Conservation (phyloP, 2,329 filamentous ascomycete genomes). For the Fusarium heterosporum region DNA sequence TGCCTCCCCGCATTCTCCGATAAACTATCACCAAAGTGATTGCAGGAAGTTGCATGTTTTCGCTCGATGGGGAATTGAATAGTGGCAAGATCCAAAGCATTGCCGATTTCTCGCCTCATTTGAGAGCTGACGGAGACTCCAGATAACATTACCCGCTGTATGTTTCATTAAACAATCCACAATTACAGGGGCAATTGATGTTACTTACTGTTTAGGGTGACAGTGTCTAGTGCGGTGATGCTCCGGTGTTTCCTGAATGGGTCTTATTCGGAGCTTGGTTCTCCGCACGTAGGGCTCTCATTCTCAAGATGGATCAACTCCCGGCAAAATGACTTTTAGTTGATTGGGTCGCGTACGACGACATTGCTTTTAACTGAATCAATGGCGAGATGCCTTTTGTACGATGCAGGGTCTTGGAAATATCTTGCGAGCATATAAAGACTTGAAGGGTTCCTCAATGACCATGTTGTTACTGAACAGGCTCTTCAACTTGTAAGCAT, state of each 20-base stretch:
- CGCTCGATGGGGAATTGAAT: background rate
- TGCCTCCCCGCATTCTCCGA: background rate
- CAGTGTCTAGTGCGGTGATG: conserved; percentile 4
- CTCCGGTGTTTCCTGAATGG: conserved; percentile 32
- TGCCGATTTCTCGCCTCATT: background rate
- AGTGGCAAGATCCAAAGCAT: background rate
- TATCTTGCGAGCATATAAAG: conserved; percentile 14
- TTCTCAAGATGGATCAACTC: background rate
- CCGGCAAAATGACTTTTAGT: conserved; percentile 1
- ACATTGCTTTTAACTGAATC: background rate
- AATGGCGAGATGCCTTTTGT: background rate
- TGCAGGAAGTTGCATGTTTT: background rate
- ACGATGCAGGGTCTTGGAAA: background rate
- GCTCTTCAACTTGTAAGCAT: background rate
- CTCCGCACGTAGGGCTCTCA: conserved; percentile 11
- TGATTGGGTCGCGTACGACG: background rate
- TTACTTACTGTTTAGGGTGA: conserved; percentile 11
- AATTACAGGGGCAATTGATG: background rate
- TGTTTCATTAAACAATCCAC: background rate
- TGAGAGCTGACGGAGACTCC: background rate
- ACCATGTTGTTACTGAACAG: background rate
- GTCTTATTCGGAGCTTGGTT: conserved; percentile 27
- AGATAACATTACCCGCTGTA: conserved; percentile 1
- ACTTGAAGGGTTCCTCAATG: background rate
- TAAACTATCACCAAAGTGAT: background rate